Evolutionary conservation across 2,329 filamentous ascomycete species (phyloP).

Genomic region (Aschersonia sp.): DNA sequence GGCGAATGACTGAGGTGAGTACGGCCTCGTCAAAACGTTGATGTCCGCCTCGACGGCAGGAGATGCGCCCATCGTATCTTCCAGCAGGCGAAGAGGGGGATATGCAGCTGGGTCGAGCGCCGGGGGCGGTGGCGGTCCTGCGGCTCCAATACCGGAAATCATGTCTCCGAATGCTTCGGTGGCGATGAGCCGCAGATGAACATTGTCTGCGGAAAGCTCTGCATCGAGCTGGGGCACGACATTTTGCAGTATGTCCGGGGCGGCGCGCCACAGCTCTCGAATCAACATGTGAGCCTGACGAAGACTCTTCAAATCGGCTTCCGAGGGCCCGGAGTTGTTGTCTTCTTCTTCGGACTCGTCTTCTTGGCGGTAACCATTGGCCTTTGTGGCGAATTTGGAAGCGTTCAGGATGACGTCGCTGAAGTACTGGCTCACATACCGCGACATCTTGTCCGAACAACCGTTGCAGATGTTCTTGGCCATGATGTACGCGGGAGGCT

Average conservation of each 20-base stretch:
- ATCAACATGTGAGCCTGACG: slow-evolving; percentile 81
- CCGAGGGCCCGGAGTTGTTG: slow-evolving; percentile 47
- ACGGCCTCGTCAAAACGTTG: slow-evolving; percentile 63
- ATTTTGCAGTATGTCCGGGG: slow-evolving; percentile 76
- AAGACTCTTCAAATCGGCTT: slow-evolving; percentile 75
- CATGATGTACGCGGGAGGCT: slow-evolving; percentile 90
- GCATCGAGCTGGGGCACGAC: slow-evolving; percentile 89
- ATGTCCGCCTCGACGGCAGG: slow-evolving; percentile 23
- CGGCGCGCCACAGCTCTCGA: slow-evolving; percentile 85
- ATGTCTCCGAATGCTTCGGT: slow-evolving; percentile 94
- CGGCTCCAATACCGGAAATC: slow-evolving; percentile 82
- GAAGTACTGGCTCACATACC: slow-evolving; percentile 91
- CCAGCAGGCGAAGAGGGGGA: slow-evolving; percentile 55
- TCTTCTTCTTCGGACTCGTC: slow-evolving; percentile 54
- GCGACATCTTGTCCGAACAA: slow-evolving; percentile 85
- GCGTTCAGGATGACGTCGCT: slow-evolving; percentile 91
- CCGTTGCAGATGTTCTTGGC: slow-evolving; percentile 85
- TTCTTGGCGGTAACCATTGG: slow-evolving; percentile 42
- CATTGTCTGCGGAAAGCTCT: slow-evolving; percentile 79
- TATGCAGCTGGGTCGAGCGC: slow-evolving; percentile 70
- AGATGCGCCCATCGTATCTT: slow-evolving; percentile 30
- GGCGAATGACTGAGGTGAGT: slow-evolving; percentile 79
- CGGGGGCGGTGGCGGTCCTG: slow-evolving; percentile 63
- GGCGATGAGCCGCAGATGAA: slow-evolving; percentile 71
- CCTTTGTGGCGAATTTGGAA: slow-evolving; percentile 41